These are phyloP conservation scores for barley (Hordeum vulgare) DNA, from an alignment of 176 grass and related monocot species.

Conservation along the genomic window MorexV3_pseudomolecules_assembly NC_058519.1:607068657-607069156, in stretches of 20 bases:
- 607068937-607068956: conserved; percentile 80
- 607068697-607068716: conserved; percentile 38
- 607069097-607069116: conserved; percentile 91
- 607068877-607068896: conserved; percentile 64
- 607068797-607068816: conserved; percentile 56
- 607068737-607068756: conserved; percentile 23
- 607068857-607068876: conserved; percentile 56
- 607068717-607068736: conserved; percentile 3
- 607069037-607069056: conserved; percentile 55
- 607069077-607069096: conserved; percentile 86
- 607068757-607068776: conserved; percentile 59
- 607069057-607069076: conserved; percentile 72
- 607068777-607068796: conserved; percentile 82
- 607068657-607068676: conserved; percentile 94
- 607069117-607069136: conserved; percentile 15
- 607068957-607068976: conserved; percentile 47
- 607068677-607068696: conserved; percentile 75
- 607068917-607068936: conserved; percentile 58
- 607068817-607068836: conserved; percentile 81
- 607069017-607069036: conserved; percentile 53
- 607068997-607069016: conserved; percentile 84
- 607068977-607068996: conserved; percentile 25
- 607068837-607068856: conserved; percentile 81
- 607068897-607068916: conserved; percentile 88
- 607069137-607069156: not conserved